Percentiles rank a stretch among this genome's conserved stretches.
These are phyloP conservation scores for Kalmanozyma brasiliensis DNA, from an alignment of 1,284 basidiomycete genomes.

Conservation along the genomic window DNA sequence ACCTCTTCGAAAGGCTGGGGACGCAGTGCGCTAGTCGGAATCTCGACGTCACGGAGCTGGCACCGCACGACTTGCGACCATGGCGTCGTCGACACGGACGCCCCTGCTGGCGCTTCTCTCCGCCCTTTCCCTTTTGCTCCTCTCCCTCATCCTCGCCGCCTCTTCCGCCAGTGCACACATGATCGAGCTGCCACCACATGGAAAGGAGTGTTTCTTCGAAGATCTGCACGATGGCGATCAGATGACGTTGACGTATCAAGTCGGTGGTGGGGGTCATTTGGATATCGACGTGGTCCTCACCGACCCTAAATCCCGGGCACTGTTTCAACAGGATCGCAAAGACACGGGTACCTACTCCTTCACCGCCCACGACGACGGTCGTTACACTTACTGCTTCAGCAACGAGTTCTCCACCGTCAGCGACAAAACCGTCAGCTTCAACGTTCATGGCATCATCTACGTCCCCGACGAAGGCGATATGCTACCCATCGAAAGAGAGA, in stretches of 20 bases:
- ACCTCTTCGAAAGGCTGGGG: too few species aligned
- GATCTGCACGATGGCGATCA: constrained; percentile 91
- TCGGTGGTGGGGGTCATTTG: constrained; percentile 92
- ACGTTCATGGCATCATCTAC: constrained; percentile 97
- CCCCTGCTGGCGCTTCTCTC: constrained; percentile 7
- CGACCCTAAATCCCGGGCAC: constrained; percentile 74
- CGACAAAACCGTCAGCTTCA: constrained; percentile 97
- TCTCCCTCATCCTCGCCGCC: constrained; percentile 6
- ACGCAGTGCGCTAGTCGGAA: too few species aligned
- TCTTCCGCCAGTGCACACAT: constrained; percentile 64
- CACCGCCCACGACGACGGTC: constrained; percentile 84
- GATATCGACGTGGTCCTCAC: constrained; percentile 94
- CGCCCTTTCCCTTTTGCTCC: constrained; percentile 7
- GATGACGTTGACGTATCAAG: constrained; percentile 99
- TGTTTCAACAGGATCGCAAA: constrained; percentile 84
- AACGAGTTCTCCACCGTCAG: constrained; percentile 96
- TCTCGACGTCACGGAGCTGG: too few species aligned
- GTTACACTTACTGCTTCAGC: constrained; percentile 96
- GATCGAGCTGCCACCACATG: constrained; percentile 76
- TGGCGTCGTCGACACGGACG: too few species aligned
- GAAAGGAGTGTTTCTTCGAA: constrained; percentile 98
- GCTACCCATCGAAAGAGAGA: constrained; percentile 90
- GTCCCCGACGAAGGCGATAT: constrained; percentile 81
- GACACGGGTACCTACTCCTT: constrained; percentile 90
- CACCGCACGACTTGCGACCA: constrained; percentile 1